Evolutionary conservation across 2,329 filamentous ascomycete genomes (phyloP).

Genomic region (Apiospora rasikravindrae): DNA sequence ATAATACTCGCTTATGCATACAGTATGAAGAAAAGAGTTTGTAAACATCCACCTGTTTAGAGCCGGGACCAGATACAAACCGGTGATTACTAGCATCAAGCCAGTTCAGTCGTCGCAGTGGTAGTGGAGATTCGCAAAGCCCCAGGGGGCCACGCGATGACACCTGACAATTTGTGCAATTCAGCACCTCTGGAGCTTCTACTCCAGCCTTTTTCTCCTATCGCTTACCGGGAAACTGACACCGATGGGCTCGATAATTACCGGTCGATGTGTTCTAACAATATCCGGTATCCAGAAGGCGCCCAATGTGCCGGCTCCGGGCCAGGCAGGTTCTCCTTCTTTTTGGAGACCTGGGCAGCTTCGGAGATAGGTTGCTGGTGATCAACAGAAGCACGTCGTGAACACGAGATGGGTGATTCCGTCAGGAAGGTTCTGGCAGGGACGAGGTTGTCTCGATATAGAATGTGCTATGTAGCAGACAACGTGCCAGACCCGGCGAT

Average conservation of each 20-base stretch:
- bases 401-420: constrained; percentile 14
- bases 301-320: neutral
- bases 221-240: neutral
- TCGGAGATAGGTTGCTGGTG: neutral
- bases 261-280: constrained; percentile 1
- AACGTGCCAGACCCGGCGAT: neutral
- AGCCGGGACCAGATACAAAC: neutral
- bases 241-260: neutral
- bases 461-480: neutral
- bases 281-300: constrained; percentile 2
- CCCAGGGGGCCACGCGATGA: constrained; percentile 13
- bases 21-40: neutral
- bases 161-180: constrained; percentile 4
- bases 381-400: neutral
- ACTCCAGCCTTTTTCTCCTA: constrained; percentile 2
- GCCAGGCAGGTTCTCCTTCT: neutral
- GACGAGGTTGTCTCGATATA: neutral
- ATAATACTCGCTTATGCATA: neutral
- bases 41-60: neutral
- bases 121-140: neutral
- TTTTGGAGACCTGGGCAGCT: neutral
- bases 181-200: neutral
- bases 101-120: neutral
- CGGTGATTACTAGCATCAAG: constrained; percentile 8
- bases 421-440: neutral